These are phyloP conservation scores for Aureobasidium zeae DNA, from an alignment of 2,329 filamentous ascomycete species.

Conservation along the genomic window DNA sequence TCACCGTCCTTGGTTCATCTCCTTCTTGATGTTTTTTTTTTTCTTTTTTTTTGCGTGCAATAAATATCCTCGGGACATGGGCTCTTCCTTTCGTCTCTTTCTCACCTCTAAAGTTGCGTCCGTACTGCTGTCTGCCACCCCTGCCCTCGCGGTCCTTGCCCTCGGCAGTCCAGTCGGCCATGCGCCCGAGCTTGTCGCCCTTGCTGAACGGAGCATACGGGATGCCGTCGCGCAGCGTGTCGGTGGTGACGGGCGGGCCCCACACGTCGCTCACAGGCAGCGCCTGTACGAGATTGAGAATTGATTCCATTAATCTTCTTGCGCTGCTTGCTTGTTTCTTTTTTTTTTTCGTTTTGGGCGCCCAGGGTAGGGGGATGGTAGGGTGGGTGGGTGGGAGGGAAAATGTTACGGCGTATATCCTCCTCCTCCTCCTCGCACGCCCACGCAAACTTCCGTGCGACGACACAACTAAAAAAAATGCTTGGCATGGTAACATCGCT, in stretches of 20 bases:
- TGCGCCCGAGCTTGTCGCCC: slow-evolving; percentile 94
- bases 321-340: slow-evolving; percentile 38
- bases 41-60: no score
- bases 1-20: no score
- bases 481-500: no score
- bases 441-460: no score
- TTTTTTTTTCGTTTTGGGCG: no score
- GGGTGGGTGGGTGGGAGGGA: no score
- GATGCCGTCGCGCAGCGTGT: slow-evolving; percentile 87
- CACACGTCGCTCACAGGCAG: slow-evolving; percentile 46
- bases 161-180: slow-evolving; percentile 96
- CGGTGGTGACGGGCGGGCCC: slow-evolving; percentile 73
- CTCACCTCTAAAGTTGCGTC: slow-evolving; percentile 81
- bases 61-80: no score
- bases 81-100: not conserved
- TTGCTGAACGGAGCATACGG: slow-evolving; percentile 98
- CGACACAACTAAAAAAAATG: no score
- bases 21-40: not conserved
- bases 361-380: no score
- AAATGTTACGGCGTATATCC: no score
- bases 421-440: no score
- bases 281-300: slow-evolving; percentile 40
- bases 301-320: slow-evolving; percentile 37
- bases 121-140: slow-evolving; percentile 78
- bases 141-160: slow-evolving; percentile 65